These are phyloP conservation scores for Erodium trifolium DNA, from an alignment of 441 rosid genomes.

Conservation along the genomic window DNA sequence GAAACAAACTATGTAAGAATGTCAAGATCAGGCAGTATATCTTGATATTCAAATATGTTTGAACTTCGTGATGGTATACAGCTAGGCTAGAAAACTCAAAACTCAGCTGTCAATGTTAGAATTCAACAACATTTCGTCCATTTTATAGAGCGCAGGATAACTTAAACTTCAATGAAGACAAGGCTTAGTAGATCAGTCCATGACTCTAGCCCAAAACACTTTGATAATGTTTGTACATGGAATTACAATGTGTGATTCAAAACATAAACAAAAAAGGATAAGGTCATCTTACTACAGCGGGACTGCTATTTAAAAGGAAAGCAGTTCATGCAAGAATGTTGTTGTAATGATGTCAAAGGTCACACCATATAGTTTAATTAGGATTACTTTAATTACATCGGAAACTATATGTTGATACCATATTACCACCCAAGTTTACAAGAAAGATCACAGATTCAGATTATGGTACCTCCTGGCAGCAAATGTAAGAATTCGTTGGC, in stretches of 20 bases:
- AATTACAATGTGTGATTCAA: neutral
- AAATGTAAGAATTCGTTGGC: constrained; percentile 92
- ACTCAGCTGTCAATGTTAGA: neutral
- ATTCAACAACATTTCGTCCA: neutral
- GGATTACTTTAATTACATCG: neutral
- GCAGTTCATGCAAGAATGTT: neutral
- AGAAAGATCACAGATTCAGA: neutral
- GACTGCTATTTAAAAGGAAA: neutral
- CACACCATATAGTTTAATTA: neutral
- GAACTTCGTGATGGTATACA: neutral
- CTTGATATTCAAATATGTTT: neutral
- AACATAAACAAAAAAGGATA: neutral
- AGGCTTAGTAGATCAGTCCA: neutral
- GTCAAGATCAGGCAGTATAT: neutral
- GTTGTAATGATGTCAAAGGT: constrained; percentile 3
- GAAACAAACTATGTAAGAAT: neutral
- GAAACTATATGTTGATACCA: neutral
- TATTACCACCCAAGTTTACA: neutral
- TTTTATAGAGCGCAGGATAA: neutral
- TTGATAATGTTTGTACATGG: no score
- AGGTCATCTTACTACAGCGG: neutral
- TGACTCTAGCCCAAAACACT: no score
- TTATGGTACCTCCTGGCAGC: constrained; percentile 81
- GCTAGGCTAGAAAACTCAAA: neutral
- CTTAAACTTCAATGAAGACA: neutral